A percentile compares a stretch with the other conserved stretches of the same genome.
Evolutionary conservation across 306 rosid genomes (phyloP).

Genomic region (Cicer cuneatum): DNA sequence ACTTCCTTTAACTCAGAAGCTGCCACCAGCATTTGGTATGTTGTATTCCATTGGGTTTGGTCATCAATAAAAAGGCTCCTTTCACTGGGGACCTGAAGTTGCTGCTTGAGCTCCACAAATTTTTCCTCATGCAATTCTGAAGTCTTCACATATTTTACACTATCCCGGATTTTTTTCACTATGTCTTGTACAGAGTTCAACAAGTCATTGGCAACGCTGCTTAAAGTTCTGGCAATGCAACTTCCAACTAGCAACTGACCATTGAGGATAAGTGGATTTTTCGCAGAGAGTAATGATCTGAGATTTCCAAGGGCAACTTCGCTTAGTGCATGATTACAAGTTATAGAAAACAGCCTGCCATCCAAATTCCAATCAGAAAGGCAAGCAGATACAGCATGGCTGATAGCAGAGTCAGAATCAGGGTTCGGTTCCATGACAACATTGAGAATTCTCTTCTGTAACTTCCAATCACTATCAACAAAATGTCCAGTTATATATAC

Average conservation of each 20-base stretch:
- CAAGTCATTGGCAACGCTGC: conserved; percentile 72
- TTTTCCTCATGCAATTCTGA: conserved; percentile 87
- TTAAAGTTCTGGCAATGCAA: conserved; percentile 80
- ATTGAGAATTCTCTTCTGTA: conserved; percentile 82
- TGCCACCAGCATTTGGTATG: conserved; percentile 90
- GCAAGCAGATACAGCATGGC: conserved; percentile 90
- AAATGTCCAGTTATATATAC: conserved; percentile 88
- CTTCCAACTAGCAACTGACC: conserved; percentile 81
- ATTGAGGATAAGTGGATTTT: conserved; percentile 80
- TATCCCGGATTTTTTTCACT: conserved; percentile 71
- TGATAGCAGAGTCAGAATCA: conserved; percentile 72
- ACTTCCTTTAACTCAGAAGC: conserved; percentile 85
- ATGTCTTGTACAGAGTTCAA: conserved; percentile 55
- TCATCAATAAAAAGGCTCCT: conserved; percentile 76
- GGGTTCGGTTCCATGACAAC: conserved; percentile 97
- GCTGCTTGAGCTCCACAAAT: conserved; percentile 77
- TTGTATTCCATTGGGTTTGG: conserved; percentile 81
- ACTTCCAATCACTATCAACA: conserved; percentile 89
- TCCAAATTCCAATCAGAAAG: conserved; percentile 90
- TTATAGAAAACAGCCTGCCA: conserved; percentile 79
- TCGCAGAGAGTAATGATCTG: conserved; percentile 74
- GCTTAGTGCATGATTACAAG: conserved; percentile 56
- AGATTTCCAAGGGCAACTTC: conserved; percentile 69
- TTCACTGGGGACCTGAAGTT: conserved; percentile 91
- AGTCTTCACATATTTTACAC: conserved; percentile 88